Conservation (phyloP, 495 filamentous ascomycete species). For the Pseudomonodictys pantanalensis region DNA sequence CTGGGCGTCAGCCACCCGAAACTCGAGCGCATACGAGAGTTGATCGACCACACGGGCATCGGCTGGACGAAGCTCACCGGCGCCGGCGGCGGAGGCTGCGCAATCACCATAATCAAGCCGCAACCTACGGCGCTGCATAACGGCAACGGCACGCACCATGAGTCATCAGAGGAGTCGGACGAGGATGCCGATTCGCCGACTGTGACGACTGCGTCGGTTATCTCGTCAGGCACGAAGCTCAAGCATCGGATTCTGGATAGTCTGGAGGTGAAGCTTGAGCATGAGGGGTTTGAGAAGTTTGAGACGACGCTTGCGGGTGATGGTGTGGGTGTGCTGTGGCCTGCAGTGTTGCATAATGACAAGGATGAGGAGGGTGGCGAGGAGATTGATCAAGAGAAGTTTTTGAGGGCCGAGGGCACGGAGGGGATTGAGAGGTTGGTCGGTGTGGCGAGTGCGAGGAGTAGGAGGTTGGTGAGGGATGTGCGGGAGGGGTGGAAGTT, state of each 20-base stretch:
- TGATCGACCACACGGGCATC: constrained; percentile 84
- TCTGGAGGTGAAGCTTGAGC: constrained; percentile 64
- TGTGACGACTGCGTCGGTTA: constrained; percentile 7
- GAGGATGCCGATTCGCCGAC: constrained; percentile 3
- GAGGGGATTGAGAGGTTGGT: constrained; percentile 70
- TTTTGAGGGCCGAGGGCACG: constrained; percentile 74
- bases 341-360: constrained; percentile 75
- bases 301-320: constrained; percentile 86
- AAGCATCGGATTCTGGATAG: constrained; percentile 43
- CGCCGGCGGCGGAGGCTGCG: constrained; percentile 91
- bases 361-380: constrained; percentile 73
- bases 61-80: constrained; percentile 98
- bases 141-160: constrained; percentile 20
- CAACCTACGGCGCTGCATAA: constrained; percentile 33
- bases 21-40: constrained; percentile 84
- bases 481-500: constrained; percentile 90
- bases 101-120: constrained; percentile 83
- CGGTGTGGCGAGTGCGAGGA: constrained; percentile 44
- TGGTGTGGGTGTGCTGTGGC: constrained; percentile 89
- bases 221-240: constrained; percentile 25
- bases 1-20: constrained; percentile 92
- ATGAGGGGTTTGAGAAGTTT: constrained; percentile 78
- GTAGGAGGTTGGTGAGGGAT: constrained; percentile 57
- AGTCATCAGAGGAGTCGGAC: constrained; percentile 12
- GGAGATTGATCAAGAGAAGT: constrained; percentile 90